Evolutionary conservation across 495 filamentous ascomycete genomes (phyloP), one percentile per base, ranked within the genome.

Genomic region (Podospora conica): DNA sequence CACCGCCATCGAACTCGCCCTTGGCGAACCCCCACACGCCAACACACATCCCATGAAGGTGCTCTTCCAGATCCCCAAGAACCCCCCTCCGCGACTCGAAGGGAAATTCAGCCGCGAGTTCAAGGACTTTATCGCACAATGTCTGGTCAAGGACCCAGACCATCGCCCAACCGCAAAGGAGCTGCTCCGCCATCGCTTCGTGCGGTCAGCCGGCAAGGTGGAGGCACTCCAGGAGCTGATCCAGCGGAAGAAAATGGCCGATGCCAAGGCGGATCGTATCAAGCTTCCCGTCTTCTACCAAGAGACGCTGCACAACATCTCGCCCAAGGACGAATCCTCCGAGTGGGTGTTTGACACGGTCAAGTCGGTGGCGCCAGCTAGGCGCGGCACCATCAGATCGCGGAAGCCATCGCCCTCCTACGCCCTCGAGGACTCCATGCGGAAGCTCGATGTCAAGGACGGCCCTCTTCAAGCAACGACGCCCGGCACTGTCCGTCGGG

Each of bases 311-410:
- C 87, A 89, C 69, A 88, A 87, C n/a, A 81, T 91, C 72, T 87
- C 82, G 60, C 83, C 80, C 63, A 87, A 82, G 72, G 81, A 85
- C 21, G 89, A 93, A 21, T 82, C 89, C 20, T 93, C 96, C 69
- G 91, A 91, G 61, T 99, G 95, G 95, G 88, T 97, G n/a, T 99
- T 99, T 72, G 95, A 97, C 71, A 99, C 95, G 0, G 86, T 99
- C 69, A 94, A 90, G 74, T 88, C 82, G 3, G 77, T 82, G 8
- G 70, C 66, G 55, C 76, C 73, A 25, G 76, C 73, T 55, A 82
- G 75, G 66, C 67, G 73, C 55, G 75, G 78, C 8, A 78, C 80
- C 5, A 71, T 78, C 58, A 83, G 81, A 66, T 80, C 85, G 6
- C 78, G 84, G 18, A 86, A 85, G 66, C 75, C 82, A 22, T 86